Base-by-base conservation (phyloP, 352 stramenopile genomes). In the Globisporangium splendens region DNA sequence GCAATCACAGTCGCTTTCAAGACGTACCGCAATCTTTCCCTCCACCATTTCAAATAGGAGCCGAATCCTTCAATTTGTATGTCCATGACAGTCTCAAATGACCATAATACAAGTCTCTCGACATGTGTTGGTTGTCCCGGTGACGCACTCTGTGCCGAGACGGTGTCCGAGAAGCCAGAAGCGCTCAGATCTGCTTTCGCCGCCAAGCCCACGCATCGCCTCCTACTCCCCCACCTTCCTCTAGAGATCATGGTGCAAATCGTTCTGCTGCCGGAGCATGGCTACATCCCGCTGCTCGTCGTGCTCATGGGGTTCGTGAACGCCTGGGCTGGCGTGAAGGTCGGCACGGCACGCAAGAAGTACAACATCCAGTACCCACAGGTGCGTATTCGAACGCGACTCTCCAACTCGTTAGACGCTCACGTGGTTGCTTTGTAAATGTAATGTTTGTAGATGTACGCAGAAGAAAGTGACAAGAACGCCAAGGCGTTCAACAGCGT, bases 401-500 rank as follows among this genome's bases (percentile, higher is more conserved):
- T 17, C 24, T 31, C 24, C 24, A 31, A 2, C 15, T 5, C 1
- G 42, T 22, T 21, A 8, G 24, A 13, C 7, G 12, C 15, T 39
- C 4, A 33, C 2, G 22, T 66, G 49, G 73, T 42, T 18, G 21
- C 17, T 8, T 61, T 20, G 13, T 46, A 24, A 2, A n/a, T 14
- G 1, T 31, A 42, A 10, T 2, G 7, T 24, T 12, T 39, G 28
- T 63, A 93, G 73, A 89, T 96, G 70, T 96, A 96, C 68, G 88
- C 86, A 0, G 84, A 97, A 56, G 70, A 93, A 66, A 86, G 68
- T 54, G 84, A 93, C 62, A 94, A 97, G 70, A 84, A 97, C 62
- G 88, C 77, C 53, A 92, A 81, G 60, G 84, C 75, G 2, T 84
- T 98, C 69, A 98, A 97, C 77, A 96, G 87, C 56, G 71, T 97